phyloP scores from a whole-genome alignment of 805 yeast genomes.

The Saturnispora halmiae region DNA sequence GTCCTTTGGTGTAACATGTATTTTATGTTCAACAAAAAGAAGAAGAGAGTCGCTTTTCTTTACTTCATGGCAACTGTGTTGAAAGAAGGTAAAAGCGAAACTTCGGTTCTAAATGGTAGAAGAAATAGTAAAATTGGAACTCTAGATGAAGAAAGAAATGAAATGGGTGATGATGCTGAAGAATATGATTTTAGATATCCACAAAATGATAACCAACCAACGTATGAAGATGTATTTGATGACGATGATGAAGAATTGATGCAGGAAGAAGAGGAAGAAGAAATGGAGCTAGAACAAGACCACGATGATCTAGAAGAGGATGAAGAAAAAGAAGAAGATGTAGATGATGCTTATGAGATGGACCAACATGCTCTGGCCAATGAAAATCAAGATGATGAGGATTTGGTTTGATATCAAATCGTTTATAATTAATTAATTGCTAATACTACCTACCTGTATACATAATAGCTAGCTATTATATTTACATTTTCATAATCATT shows the following conservation, averaged over 20 bases:
- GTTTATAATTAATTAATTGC: neutral
- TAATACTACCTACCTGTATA: neutral
- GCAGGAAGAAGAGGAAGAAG: conserved; percentile 29
- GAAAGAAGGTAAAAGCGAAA: conserved; percentile 9
- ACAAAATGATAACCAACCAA: conserved; percentile 17
- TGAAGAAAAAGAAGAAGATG: conserved; percentile 30
- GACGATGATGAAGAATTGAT: conserved; percentile 31
- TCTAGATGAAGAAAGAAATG: conserved; percentile 24
- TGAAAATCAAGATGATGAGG: conserved; percentile 20
- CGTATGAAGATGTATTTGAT: conserved; percentile 31
- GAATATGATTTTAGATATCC: conserved; percentile 31
- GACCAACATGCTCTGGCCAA: conserved; percentile 27
- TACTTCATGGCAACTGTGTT: conserved; percentile 48
- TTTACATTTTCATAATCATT: neutral
- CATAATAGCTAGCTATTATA: neutral
- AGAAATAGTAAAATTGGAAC: conserved; percentile 28
- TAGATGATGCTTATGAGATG: conserved; percentile 15
- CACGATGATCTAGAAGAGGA: conserved; percentile 38
- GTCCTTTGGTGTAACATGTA: conserved; percentile 72
- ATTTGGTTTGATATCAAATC: conserved; percentile 8
- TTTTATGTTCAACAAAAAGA: conserved; percentile 84
- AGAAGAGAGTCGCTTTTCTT: conserved; percentile 83
- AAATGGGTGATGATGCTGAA: conserved; percentile 26
- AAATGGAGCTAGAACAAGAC: too few relatives aligned
- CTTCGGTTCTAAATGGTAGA: conserved; percentile 15